A percentile compares a stretch with the other conserved stretches of the same genome.
Conservation (phyloP, 2,329 filamentous ascomycete species). For the Corinectria fuckeliana region DNA sequence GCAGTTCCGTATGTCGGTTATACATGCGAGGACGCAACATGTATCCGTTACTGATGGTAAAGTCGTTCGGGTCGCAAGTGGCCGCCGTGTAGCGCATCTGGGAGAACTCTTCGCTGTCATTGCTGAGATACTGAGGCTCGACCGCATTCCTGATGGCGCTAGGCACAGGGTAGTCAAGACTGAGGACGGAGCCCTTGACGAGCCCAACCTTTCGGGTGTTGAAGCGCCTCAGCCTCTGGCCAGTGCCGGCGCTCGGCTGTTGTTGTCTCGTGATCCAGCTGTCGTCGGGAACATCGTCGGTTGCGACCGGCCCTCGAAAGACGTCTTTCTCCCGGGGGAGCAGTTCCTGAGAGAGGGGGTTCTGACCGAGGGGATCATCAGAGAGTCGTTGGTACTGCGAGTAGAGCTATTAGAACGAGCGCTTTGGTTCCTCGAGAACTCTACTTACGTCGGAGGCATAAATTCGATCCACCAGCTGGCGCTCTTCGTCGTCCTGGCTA, state of each 20-base stretch:
- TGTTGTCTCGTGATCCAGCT: constrained; percentile 4
- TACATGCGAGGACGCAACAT: background rate
- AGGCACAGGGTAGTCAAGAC: constrained; percentile 1
- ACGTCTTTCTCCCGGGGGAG: no score
- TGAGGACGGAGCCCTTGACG: constrained; percentile 1
- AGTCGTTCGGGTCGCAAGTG: constrained; percentile 9
- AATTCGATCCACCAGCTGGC: background rate
- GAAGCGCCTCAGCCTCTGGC: background rate
- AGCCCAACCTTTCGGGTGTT: constrained; percentile 10
- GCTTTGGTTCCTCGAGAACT: no score
- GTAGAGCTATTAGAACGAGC: no score
- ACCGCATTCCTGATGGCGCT: constrained; percentile 3
- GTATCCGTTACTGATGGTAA: constrained; percentile 5
- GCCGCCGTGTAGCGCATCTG: constrained; percentile 2
- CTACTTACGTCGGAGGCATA: background rate
- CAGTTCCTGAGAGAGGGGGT: no score
- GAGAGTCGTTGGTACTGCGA: no score
- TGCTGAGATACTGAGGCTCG: background rate
- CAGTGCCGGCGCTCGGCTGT: background rate
- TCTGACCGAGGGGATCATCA: no score
- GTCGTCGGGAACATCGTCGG: background rate
- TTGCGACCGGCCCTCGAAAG: no score
- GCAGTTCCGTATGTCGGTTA: constrained; percentile 4
- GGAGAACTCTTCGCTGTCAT: background rate
- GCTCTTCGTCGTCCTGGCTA: background rate